Evolutionary conservation across 2,329 filamentous ascomycete species (phyloP).

Genomic region (Gliomastix tumulicola): DNA sequence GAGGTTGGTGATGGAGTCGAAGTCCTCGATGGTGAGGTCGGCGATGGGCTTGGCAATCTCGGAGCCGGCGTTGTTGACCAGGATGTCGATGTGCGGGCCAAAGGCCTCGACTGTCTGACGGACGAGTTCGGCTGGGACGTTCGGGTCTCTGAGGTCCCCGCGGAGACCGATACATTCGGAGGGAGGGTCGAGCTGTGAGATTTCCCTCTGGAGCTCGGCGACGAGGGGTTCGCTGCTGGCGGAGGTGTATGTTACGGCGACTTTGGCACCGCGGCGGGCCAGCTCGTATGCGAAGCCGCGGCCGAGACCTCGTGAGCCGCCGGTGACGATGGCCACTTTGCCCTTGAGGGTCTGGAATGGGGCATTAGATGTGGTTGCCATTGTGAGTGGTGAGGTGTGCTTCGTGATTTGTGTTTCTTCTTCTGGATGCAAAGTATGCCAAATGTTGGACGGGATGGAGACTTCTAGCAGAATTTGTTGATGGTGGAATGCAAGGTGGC

Average conservation of each 20-base stretch:
- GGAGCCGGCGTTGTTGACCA: slow-evolving; percentile 30
- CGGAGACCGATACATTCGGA: slow-evolving; percentile 8
- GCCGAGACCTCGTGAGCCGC: slow-evolving; percentile 14
- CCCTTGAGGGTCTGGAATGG: slow-evolving; percentile 7
- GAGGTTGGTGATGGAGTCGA: slow-evolving; percentile 45
- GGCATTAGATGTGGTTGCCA: no score
- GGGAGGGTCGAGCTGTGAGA: slow-evolving; percentile 4
- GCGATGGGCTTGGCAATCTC: slow-evolving; percentile 24
- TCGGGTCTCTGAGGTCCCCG: slow-evolving; percentile 11
- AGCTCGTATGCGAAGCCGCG: slow-evolving; percentile 13
- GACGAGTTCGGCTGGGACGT: slow-evolving; percentile 21
- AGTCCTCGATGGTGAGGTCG: slow-evolving; percentile 40
- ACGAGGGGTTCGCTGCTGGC: slow-evolving; percentile 6
- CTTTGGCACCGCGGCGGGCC: slow-evolving; percentile 11
- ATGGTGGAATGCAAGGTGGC: no score
- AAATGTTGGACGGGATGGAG: no score
- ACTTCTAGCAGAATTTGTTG: no score
- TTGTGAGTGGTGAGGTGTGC: no score
- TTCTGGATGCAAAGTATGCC: no score
- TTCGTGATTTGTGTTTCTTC: no score
- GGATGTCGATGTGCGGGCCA: slow-evolving; percentile 17
- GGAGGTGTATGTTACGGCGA: slow-evolving; percentile 12
- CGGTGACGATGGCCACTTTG: slow-evolving; percentile 14
- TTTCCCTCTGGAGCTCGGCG: slow-evolving; percentile 7
- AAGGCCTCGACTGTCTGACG: slow-evolving; percentile 12